These are phyloP conservation scores for Amanita polypyramis DNA, from an alignment of 768 basidiomycete species.

Conservation along the genomic window DNA sequence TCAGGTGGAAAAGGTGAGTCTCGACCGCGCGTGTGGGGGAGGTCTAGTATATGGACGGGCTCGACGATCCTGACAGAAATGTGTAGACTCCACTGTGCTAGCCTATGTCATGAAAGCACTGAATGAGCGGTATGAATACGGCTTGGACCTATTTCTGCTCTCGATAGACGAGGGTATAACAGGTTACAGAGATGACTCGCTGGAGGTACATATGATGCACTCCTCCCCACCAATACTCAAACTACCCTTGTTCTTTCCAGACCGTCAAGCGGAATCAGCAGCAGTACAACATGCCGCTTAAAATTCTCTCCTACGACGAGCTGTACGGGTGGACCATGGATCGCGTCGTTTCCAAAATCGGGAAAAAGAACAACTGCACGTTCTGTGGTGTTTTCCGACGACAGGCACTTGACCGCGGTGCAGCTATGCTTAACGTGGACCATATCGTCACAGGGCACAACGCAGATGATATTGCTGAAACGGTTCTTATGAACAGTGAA, in stretches of 20 bases:
- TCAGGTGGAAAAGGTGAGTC: constrained; percentile 98
- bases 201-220: constrained; percentile 54
- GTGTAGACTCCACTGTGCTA: constrained; percentile 89
- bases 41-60: neutral
- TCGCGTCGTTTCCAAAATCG: constrained; percentile 85
- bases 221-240: constrained; percentile 4
- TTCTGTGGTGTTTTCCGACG: constrained; percentile 98
- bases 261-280: constrained; percentile 96
- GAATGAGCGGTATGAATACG: constrained; percentile 91
- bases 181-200: constrained; percentile 93
- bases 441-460: constrained; percentile 99
- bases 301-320: constrained; percentile 92
- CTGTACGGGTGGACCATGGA: constrained; percentile 99
- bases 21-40: too few species aligned
- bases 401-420: constrained; percentile 94
- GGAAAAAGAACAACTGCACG: constrained; percentile 97
- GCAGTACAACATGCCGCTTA: constrained; percentile 91
- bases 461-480: constrained; percentile 98
- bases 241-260: constrained; percentile 30
- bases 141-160: constrained; percentile 80
- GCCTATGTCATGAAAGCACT: constrained; percentile 95
- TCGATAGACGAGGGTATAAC: constrained; percentile 99
- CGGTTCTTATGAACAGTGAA: constrained; percentile 97
- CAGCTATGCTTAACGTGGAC: constrained; percentile 78
- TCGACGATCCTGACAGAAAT: constrained; percentile 6